Evolutionary conservation across 2,329 filamentous ascomycete genomes (phyloP).

Genomic region (Plectosphaerella cucumerina): DNA sequence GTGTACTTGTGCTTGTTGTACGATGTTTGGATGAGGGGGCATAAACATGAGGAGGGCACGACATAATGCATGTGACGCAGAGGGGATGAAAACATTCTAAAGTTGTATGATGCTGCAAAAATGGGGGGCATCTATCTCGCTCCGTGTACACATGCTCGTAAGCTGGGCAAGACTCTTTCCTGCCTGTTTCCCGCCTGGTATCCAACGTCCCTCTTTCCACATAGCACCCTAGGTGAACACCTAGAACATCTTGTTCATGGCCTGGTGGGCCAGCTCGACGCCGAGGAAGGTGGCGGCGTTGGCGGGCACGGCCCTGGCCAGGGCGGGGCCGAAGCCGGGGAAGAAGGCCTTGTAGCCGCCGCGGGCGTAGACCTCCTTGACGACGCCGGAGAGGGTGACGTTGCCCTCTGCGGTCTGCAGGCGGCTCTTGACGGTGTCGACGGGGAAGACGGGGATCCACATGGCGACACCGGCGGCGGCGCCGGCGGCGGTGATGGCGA

Average conservation of each 20-base stretch:
- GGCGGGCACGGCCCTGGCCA: slow-evolving; percentile 88
- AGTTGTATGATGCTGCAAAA: no score
- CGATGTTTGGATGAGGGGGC: no score
- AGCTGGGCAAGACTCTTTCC: no score
- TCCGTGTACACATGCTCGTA: no score
- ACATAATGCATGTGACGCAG: no score
- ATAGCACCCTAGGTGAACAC: no score
- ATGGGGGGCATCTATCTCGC: no score
- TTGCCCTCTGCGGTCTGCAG: slow-evolving; percentile 88
- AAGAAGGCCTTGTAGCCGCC: slow-evolving; percentile 93
- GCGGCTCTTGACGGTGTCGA: slow-evolving; percentile 93
- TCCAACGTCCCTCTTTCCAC: no score
- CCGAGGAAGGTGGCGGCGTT: slow-evolving; percentile 94
- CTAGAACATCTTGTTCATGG: slow-evolving; percentile 65
- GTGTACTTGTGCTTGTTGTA: no score
- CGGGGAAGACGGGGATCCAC: slow-evolving; percentile 98
- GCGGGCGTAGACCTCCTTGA: slow-evolving; percentile 75
- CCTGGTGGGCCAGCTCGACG: slow-evolving; percentile 78
- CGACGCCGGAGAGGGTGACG: slow-evolving; percentile 73
- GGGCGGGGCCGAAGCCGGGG: slow-evolving; percentile 88
- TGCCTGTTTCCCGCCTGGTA: no score
- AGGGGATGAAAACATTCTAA: no score
- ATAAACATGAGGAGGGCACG: no score
- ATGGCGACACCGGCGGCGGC: slow-evolving; percentile 92
- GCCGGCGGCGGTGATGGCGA: slow-evolving; percentile 80